These are phyloP conservation scores for Albophoma yamanashiensis DNA, from an alignment of 2,329 filamentous ascomycete genomes.

Conservation along the genomic window DNA sequence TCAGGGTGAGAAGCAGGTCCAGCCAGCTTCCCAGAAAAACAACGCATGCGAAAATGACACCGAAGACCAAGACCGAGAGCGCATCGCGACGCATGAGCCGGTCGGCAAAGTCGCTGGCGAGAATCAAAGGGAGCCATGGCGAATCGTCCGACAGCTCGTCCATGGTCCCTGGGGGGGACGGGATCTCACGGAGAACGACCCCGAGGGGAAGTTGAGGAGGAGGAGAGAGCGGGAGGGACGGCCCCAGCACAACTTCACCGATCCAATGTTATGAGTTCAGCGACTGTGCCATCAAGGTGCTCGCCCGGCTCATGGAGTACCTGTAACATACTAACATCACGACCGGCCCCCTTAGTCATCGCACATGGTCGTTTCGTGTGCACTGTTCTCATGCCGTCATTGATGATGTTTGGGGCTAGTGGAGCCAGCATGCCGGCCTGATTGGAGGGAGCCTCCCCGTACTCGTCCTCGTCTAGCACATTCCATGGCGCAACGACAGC, in stretches of 20 bases:
- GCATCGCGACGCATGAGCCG: constrained; percentile 1
- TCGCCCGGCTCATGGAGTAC: neutral
- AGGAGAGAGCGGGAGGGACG: constrained; percentile 1
- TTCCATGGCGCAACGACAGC: neutral
- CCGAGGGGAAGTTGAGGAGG: constrained; percentile 1
- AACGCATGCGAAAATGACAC: constrained; percentile 8
- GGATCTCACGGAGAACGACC: neutral
- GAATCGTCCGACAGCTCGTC: constrained; percentile 15
- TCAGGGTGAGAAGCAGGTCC: constrained; percentile 10
- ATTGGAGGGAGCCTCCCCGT: neutral
- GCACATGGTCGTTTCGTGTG: too few relatives aligned
- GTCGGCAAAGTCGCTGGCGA: constrained; percentile 10
- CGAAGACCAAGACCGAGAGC: neutral
- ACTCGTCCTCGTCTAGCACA: constrained; percentile 5
- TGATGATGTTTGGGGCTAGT: neutral
- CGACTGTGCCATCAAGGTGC: constrained; percentile 18
- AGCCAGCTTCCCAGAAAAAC: constrained; percentile 8
- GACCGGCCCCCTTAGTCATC: neutral
- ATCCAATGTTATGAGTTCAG: neutral
- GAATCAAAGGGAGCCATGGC: constrained; percentile 9
- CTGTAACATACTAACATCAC: neutral
- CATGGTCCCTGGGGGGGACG: constrained; percentile 9
- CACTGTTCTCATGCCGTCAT: neutral
- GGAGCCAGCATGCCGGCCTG: neutral
- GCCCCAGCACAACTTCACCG: neutral